A percentile compares a stretch with the other conserved stretches of the same genome.
Conservation (phyloP, 2,329 filamentous ascomycete genomes). For the Colletotrichum siamense region DNA sequence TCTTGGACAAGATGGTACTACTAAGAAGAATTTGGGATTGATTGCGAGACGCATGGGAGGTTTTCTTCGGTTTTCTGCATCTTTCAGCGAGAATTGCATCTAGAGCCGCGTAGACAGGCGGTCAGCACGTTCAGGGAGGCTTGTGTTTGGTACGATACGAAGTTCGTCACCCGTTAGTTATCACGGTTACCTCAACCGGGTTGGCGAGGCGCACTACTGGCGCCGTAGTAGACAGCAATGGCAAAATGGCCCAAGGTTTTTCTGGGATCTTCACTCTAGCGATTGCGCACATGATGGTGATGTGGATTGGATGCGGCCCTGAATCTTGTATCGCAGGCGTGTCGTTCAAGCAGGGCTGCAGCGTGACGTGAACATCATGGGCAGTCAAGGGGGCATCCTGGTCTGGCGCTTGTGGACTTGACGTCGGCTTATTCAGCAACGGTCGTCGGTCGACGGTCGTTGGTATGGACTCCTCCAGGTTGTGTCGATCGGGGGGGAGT, state of each 20-base stretch:
- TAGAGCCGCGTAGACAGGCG: constrained; percentile 6
- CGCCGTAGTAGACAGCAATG: constrained; percentile 1
- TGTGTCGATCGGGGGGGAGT: background rate
- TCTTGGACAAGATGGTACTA: background rate
- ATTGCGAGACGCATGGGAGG: background rate
- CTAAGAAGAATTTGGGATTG: background rate
- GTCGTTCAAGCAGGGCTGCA: constrained; percentile 13
- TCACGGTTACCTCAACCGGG: background rate
- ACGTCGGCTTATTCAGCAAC: constrained; percentile 12
- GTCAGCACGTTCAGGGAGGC: background rate
- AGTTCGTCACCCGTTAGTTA: background rate
- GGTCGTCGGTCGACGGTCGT: background rate
- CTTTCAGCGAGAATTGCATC: constrained; percentile 22
- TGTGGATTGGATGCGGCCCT: background rate
- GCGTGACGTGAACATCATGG: constrained; percentile 12
- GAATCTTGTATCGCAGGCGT: background rate
- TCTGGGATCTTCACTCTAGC: constrained; percentile 9
- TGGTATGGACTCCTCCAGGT: background rate
- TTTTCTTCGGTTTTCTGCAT: constrained; percentile 6
- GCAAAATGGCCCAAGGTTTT: background rate
- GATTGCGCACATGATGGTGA: constrained; percentile 8
- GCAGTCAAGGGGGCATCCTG: background rate
- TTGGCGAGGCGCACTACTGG: background rate
- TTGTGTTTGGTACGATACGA: background rate
- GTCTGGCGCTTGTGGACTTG: background rate